Conservation (phyloP, 1,284 basidiomycete species). For the Leccinum subspadiceum region DNA sequence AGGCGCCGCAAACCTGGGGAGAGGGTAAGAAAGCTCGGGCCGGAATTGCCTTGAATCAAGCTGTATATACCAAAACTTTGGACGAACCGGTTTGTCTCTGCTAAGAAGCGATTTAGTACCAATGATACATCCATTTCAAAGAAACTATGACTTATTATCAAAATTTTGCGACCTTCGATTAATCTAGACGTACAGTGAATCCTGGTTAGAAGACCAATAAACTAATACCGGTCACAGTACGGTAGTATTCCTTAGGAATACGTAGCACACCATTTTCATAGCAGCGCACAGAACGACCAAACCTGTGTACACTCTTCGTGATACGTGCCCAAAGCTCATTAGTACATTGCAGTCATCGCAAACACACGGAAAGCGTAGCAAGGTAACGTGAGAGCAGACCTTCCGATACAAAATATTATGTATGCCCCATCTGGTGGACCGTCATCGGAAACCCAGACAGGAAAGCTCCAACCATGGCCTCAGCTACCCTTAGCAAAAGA, state of each 20-base stretch:
- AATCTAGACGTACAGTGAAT: background rate
- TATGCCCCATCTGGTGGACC: background rate
- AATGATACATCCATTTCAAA: background rate
- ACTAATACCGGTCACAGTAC: background rate
- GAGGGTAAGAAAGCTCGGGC: background rate
- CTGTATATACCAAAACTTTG: background rate
- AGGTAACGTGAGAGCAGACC: background rate
- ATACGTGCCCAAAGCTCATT: slow-evolving; percentile 1
- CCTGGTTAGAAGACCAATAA: background rate
- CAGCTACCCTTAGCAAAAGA: background rate
- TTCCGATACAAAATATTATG: background rate
- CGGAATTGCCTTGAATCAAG: background rate
- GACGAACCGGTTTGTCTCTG: background rate
- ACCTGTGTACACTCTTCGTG: background rate
- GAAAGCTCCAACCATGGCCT: background rate
- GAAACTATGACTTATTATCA: too few species aligned
- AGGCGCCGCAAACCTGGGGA: background rate
- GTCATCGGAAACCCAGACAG: background rate
- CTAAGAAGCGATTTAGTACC: background rate
- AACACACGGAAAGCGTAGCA: slow-evolving; percentile 14
- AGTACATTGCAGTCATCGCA: slow-evolving; percentile 14
- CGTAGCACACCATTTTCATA: background rate
- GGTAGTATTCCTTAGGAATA: background rate
- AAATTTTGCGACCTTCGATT: background rate
- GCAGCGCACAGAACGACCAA: background rate